These are phyloP conservation scores for Phylloporus rhodoxanthus DNA, from an alignment of 768 basidiomycete species.

Conservation along the genomic window DNA sequence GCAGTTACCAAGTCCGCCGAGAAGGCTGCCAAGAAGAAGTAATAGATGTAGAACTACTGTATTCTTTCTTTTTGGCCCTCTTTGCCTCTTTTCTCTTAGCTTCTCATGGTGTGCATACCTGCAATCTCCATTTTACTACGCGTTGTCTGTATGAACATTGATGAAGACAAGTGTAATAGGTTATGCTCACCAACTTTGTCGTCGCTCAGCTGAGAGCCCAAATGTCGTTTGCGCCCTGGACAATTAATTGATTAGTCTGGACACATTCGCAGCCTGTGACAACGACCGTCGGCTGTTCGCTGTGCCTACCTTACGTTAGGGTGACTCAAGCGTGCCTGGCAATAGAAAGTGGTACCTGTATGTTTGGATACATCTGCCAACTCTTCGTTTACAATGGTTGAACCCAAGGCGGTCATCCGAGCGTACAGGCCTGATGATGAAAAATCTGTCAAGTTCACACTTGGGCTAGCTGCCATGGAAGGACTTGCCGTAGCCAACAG, in stretches of 20 bases:
- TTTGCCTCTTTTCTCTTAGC: conserved; percentile 32
- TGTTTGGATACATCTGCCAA: background rate
- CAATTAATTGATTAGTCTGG: too few relatives aligned
- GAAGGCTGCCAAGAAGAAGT: conserved; percentile 95
- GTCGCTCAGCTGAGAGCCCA: background rate
- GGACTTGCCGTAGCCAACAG: conserved; percentile 62
- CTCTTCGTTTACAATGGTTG: conserved; percentile 31
- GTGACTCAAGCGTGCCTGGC: too few relatives aligned
- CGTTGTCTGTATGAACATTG: conserved; percentile 46
- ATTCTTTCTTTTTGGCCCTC: conserved; percentile 45
- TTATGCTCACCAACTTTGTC: conserved; percentile 10
- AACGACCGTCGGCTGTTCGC: too few relatives aligned
- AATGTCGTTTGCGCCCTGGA: too few relatives aligned
- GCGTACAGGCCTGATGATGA: conserved; percentile 45
- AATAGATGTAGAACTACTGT: conserved; percentile 71
- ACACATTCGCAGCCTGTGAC: too few relatives aligned
- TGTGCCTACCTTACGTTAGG: too few relatives aligned
- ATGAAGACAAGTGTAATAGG: conserved; percentile 32
- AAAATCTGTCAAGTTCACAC: conserved; percentile 55
- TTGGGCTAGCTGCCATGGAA: conserved; percentile 65
- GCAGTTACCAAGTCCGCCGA: conserved; percentile 91
- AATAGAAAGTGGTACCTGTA: too few relatives aligned
- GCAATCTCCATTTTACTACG: conserved; percentile 31
- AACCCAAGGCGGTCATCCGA: conserved; percentile 48
- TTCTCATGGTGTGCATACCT: conserved; percentile 31